Conservation (phyloP, 495 filamentous ascomycete genomes). For the Aeminium ludgeri region DNA sequence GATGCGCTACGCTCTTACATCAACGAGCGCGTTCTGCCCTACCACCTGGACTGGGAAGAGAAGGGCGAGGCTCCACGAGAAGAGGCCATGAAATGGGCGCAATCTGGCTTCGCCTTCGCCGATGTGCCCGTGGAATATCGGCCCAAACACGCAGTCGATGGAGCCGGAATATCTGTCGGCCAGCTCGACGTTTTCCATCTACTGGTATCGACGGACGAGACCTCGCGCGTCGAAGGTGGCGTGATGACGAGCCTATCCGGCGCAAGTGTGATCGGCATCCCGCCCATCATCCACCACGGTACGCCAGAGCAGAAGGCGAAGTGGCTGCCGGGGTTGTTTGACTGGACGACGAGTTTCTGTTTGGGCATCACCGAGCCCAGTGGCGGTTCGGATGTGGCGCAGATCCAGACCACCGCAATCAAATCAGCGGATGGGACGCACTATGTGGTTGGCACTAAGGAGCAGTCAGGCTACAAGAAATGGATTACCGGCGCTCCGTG, state of each 20-base stretch:
- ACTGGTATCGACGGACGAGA: slow-evolving; percentile 23
- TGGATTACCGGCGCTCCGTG: slow-evolving; percentile 42
- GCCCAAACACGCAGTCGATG: slow-evolving; percentile 16
- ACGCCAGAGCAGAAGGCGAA: slow-evolving; percentile 31
- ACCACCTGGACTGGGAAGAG: slow-evolving; percentile 25
- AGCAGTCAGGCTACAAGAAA: slow-evolving; percentile 41
- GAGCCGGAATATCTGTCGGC: slow-evolving; percentile 23
- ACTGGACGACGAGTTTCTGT: slow-evolving; percentile 34
- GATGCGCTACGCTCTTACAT: slow-evolving; percentile 19
- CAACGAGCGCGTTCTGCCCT: slow-evolving; percentile 21
- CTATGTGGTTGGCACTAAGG: slow-evolving; percentile 39
- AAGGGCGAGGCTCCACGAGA: slow-evolving; percentile 21
- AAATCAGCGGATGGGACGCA: slow-evolving; percentile 25
- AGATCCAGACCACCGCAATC: slow-evolving; percentile 34
- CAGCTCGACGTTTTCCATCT: slow-evolving; percentile 25
- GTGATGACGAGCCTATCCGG: slow-evolving; percentile 29
- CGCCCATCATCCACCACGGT: slow-evolving; percentile 37
- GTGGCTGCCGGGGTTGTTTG: slow-evolving; percentile 35
- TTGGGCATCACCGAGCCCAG: slow-evolving; percentile 40
- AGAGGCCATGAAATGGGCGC: slow-evolving; percentile 18
- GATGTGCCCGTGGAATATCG: slow-evolving; percentile 24
- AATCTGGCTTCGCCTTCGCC: slow-evolving; percentile 22
- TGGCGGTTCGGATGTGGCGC: slow-evolving; percentile 30
- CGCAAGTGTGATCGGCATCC: slow-evolving; percentile 36
- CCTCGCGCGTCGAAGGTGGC: slow-evolving; percentile 21